Base-by-base conservation (phyloP, 768 basidiomycete genomes). In the Collybia sp. region DNA sequence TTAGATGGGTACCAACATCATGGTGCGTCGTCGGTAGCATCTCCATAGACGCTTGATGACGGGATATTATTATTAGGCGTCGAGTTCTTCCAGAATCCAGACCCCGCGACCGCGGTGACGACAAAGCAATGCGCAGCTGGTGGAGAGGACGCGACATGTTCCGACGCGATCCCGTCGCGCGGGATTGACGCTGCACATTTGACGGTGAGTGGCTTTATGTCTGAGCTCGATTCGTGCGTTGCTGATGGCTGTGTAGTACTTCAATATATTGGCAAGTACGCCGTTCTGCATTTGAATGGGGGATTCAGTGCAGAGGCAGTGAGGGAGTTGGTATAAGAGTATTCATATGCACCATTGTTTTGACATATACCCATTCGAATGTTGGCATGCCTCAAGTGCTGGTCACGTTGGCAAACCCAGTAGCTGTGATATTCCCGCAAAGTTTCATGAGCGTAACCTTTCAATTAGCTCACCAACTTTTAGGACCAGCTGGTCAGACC, bases 401-500 rank as follows among this genome's bases (percentile, higher is more conserved):
- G 25, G 25, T 25, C 8, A 25, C 8, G 25, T 25, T 25, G 8
- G 25, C 8, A 8, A 25, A 25, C 25, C 25, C 4, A 25, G 8
- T 4, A 8, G 25, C 4, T 25, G 25, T 25, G 8, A 25, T 25
- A 25, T 25, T 25, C 25, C 25, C 25, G 8, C 8, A 25, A 25
- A 25, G 3, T 25, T 8, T 25, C 25, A 25, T 25, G 25, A 25
- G 25, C 25, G 25, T 25, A 54, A 20, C 37, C 46, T 40, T 39
- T 79, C 70, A n/a, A 83, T 60, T 20, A 60, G 56, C 42, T 66
- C 65, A 37, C 81, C 84, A 2, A 87, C 72, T 12, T 58, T 57
- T 49, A 88, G 53, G 3, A 88, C 72, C 50, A 80, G 47, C 44
- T 71, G 70, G 50, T 91, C 88, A 44, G 67, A 74, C 0, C 93